A percentile compares a stretch with the other conserved stretches of the same genome.
phyloP scores from a whole-genome alignment of 75 land plant genomes.

The Picea glauca region DNA sequence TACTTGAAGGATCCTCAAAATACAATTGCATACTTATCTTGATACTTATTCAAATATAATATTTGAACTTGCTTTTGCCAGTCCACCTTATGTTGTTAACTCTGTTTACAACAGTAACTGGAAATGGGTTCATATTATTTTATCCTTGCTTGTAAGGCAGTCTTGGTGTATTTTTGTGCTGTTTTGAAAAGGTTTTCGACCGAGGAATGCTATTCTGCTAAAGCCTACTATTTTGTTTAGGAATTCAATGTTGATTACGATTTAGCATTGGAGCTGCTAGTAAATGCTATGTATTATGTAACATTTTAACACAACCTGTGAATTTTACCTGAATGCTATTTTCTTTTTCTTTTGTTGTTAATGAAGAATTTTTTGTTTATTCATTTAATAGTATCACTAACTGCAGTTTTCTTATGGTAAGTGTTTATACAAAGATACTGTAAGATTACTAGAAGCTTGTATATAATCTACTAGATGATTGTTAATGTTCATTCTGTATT shows the following conservation, averaged over 20 bases:
- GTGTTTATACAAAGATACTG: not conserved
- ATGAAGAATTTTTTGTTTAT: too few relatives aligned
- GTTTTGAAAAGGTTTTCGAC: not conserved
- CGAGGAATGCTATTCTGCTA: not conserved
- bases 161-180: not conserved
- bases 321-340: not conserved
- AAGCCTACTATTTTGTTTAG: not conserved
- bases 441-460: not conserved
- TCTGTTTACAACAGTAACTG: not conserved
- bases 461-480: not conserved
- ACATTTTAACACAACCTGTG: not conserved
- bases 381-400: too few relatives aligned
- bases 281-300: not conserved
- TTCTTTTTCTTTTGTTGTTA: too few relatives aligned
- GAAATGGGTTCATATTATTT: not conserved
- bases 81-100: not conserved
- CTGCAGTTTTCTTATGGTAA: not conserved
- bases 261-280: not conserved
- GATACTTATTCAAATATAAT: not conserved
- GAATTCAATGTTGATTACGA: not conserved
- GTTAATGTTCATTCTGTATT: not conserved
- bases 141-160: not conserved
- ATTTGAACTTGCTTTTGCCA: not conserved
- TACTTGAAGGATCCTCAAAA: too few relatives aligned
- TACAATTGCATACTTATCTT: too few relatives aligned